Conservation (phyloP, 2,329 filamentous ascomycete species). For the Tolypocladium inflatum region DNA sequence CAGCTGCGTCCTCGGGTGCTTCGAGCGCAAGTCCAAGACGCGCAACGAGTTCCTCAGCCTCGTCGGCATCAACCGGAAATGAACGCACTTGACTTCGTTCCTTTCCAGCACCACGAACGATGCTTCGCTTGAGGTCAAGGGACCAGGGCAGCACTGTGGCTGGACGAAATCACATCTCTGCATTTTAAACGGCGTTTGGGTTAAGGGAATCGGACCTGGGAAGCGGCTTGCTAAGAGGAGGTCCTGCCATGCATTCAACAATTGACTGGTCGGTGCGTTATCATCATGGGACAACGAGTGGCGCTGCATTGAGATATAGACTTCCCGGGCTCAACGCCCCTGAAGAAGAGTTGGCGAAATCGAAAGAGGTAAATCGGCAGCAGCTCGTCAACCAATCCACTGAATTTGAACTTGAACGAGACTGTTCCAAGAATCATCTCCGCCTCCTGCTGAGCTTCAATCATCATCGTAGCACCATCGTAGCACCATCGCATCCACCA, state of each 20-base stretch:
- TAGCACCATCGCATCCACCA: not conserved
- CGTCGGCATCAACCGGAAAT: slow-evolving; percentile 44
- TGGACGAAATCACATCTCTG: not conserved
- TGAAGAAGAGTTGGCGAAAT: not conserved
- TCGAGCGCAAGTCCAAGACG: slow-evolving; percentile 87
- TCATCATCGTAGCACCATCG: not conserved
- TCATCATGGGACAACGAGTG: not conserved
- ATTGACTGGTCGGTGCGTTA: slow-evolving; percentile 1
- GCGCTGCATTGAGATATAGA: slow-evolving; percentile 1
- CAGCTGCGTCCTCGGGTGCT: slow-evolving; percentile 94
- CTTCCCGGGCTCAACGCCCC: slow-evolving; percentile 16
- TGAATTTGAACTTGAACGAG: not conserved
- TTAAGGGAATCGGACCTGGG: not conserved
- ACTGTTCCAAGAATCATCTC: not conserved
- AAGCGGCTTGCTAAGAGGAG: not conserved
- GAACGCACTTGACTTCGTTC: not conserved
- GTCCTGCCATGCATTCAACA: slow-evolving; percentile 16
- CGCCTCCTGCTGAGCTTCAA: not conserved
- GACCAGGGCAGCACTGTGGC: not conserved
- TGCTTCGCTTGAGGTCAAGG: not conserved
- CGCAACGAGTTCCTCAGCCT: slow-evolving; percentile 91
- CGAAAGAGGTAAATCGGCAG: not conserved
- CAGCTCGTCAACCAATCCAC: not conserved
- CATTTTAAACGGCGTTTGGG: not conserved
- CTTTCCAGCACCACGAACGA: not conserved